These are phyloP conservation scores for Achlya hypogyna DNA, from an alignment of 352 stramenopile genomes.

Conservation along the genomic window DNA sequence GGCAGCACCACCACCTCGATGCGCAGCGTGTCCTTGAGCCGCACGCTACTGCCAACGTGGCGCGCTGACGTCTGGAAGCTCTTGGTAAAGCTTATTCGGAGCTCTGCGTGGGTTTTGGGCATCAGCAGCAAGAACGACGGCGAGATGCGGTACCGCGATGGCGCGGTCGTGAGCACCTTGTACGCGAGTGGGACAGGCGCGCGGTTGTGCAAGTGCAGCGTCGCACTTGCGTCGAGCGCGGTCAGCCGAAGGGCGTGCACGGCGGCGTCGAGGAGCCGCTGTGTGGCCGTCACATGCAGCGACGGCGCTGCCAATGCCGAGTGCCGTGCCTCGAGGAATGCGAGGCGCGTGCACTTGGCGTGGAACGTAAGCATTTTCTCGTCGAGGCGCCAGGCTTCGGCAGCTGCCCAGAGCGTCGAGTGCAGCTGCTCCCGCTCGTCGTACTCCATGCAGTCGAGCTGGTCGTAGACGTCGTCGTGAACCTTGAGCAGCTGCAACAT, in stretches of 20 bases:
- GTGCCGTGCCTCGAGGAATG: background rate
- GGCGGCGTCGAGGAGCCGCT: background rate
- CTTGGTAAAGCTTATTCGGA: background rate
- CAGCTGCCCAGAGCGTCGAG: background rate
- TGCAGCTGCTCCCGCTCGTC: conserved; percentile 5
- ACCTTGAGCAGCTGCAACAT: background rate
- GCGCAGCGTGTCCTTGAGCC: background rate
- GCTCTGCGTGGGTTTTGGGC: background rate
- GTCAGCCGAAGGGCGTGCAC: background rate
- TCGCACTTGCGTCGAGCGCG: background rate
- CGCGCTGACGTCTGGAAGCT: background rate
- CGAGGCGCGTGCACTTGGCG: conserved; percentile 1
- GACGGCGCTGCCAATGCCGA: background rate
- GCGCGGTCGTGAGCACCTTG: conserved; percentile 9
- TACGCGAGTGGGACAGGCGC: background rate
- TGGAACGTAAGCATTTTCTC: background rate
- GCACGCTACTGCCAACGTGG: background rate
- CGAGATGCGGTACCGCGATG: background rate
- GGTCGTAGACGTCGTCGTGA: background rate
- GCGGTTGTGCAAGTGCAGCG: background rate
- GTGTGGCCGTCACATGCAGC: background rate
- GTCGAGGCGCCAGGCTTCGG: background rate
- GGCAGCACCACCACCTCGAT: background rate
- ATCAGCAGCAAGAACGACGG: background rate
- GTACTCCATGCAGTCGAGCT: conserved; percentile 15